Conservation (phyloP, 78 protist genomes). For the Isochrysis galbana region DNA sequence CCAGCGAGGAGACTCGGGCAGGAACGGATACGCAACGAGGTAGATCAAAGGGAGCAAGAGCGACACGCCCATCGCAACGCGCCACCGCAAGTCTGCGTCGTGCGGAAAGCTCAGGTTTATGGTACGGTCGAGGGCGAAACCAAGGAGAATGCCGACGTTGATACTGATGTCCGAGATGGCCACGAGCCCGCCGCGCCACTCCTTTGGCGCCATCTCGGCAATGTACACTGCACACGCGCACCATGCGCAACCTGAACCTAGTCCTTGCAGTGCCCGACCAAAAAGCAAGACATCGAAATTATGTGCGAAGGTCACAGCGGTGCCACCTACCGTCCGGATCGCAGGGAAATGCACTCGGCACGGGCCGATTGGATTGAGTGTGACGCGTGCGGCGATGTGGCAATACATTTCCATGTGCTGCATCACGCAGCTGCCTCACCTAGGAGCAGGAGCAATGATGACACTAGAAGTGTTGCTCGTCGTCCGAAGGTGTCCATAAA, state of each 20-base stretch:
- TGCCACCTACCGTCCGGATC: no score
- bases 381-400: no score
- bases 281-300: background rate
- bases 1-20: background rate
- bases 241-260: background rate
- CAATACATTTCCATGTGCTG: no score
- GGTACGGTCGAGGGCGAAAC: background rate
- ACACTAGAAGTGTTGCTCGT: background rate
- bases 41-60: background rate
- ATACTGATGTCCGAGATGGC: background rate
- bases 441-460: background rate
- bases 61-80: background rate
- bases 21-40: background rate
- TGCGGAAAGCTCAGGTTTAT: background rate
- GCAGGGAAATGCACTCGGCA: no score
- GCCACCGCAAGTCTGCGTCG: background rate
- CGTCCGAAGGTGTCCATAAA: background rate
- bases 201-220: background rate
- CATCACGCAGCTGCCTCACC: no score
- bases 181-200: background rate
- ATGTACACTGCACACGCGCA: background rate
- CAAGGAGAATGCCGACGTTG: background rate
- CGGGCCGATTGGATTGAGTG: no score
- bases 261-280: background rate
- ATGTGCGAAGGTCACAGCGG: no score